A percentile compares a stretch with the other conserved stretches of the same genome.
Evolutionary conservation across 495 filamentous ascomycete species (phyloP).

Genomic region (Penicillium desertorum): DNA sequence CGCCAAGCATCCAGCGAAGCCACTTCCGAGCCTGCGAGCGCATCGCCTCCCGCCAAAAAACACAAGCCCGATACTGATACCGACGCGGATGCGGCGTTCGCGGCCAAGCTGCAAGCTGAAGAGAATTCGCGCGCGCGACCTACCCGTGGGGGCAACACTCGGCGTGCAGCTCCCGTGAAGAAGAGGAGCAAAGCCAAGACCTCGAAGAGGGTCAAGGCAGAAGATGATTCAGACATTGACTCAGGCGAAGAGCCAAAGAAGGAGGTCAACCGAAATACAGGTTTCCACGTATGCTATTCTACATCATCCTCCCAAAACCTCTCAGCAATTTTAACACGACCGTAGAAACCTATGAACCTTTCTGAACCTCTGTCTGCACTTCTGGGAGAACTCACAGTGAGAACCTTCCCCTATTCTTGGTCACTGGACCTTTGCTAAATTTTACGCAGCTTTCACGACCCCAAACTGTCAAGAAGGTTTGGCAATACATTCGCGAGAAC

Average conservation of each 20-base stretch:
- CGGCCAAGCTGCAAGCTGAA: constrained; percentile 86
- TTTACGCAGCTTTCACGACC: constrained; percentile 73
- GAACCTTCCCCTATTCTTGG: constrained; percentile 12
- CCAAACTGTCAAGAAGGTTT: constrained; percentile 92
- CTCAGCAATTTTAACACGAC: constrained; percentile 8
- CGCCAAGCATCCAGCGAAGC: constrained; percentile 52
- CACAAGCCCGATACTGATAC: constrained; percentile 52
- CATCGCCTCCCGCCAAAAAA: constrained; percentile 54
- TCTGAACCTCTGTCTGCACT: constrained; percentile 65
- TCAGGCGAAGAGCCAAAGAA: constrained; percentile 62
- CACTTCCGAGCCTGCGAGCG: constrained; percentile 43
- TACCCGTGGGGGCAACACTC: constrained; percentile 63
- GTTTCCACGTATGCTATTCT: constrained; percentile 60
- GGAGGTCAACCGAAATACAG: constrained; percentile 62
- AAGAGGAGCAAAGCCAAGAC: constrained; percentile 76
- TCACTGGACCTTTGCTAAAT: constrained; percentile 12
- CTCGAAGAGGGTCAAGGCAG: constrained; percentile 68
- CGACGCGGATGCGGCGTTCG: constrained; percentile 82
- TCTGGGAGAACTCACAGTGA: constrained; percentile 60
- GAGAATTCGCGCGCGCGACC: constrained; percentile 74
- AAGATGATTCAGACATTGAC: constrained; percentile 77
- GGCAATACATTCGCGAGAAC: constrained; percentile 86
- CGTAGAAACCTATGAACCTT: constrained; percentile 64
- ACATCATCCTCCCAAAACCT: background rate
- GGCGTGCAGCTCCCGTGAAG: constrained; percentile 56